phyloP scores from a whole-genome alignment of 2,329 filamentous ascomycete genomes.

The Alternaria incomplexa region DNA sequence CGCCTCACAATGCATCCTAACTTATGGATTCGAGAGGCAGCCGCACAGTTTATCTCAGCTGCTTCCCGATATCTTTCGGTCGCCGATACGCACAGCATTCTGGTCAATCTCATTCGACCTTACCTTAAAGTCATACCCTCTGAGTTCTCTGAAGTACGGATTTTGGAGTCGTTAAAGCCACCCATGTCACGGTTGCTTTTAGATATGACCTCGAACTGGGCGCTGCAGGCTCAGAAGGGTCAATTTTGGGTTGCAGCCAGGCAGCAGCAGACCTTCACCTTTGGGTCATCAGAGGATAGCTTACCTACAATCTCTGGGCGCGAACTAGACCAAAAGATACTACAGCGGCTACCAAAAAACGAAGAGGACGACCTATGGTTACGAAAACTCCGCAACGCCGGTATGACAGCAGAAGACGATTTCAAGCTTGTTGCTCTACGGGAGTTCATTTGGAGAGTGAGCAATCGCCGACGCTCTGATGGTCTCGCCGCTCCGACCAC shows the following conservation, averaged over 20 bases:
- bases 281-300: conserved; percentile 63
- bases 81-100: conserved; percentile 83
- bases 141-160: conserved; percentile 71
- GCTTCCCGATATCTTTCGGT: conserved; percentile 76
- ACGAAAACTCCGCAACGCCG: conserved; percentile 80
- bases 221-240: conserved; percentile 77
- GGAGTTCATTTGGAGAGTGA: conserved; percentile 90
- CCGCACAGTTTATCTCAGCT: conserved; percentile 80
- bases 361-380: conserved; percentile 96
- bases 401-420: conserved; percentile 83
- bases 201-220: conserved; percentile 87
- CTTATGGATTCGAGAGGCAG: conserved; percentile 90
- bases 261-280: conserved; percentile 72
- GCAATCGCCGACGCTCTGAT: conserved; percentile 70
- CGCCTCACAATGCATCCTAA: conserved; percentile 94
- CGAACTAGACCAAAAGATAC: conserved; percentile 62
- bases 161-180: conserved; percentile 83
- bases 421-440: conserved; percentile 83
- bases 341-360: conserved; percentile 73
- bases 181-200: conserved; percentile 80
- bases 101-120: conserved; percentile 78
- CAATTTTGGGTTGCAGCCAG: conserved; percentile 84
- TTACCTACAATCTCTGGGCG: conserved; percentile 62
- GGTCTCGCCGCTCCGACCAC: conserved; percentile 50
- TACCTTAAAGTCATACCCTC: conserved; percentile 79